These are phyloP conservation scores for Boletales sp. DNA, from an alignment of 768 basidiomycete genomes.

Conservation along the genomic window DNA sequence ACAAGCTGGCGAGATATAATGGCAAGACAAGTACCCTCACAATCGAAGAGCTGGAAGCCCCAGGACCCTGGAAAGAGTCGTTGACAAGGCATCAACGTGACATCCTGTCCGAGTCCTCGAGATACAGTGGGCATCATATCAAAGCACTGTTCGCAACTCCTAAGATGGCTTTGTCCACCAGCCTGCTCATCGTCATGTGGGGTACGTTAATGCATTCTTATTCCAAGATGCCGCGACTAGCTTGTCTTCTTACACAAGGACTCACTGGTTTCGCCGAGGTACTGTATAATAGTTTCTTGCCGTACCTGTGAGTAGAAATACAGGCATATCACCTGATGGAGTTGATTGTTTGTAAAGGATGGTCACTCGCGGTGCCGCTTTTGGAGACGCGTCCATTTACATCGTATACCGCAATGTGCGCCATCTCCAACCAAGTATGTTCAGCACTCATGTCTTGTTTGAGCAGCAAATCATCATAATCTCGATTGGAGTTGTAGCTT, in stretches of 20 bases:
- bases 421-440: neutral
- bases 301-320: slow-evolving; percentile 42
- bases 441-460: neutral
- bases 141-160: slow-evolving; percentile 59
- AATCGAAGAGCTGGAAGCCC: slow-evolving; percentile 34
- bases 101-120: slow-evolving; percentile 40
- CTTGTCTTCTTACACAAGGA: slow-evolving; percentile 34
- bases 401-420: slow-evolving; percentile 71
- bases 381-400: slow-evolving; percentile 67
- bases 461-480: slow-evolving; percentile 66
- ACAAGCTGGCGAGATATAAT: slow-evolving; percentile 14
- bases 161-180: slow-evolving; percentile 67
- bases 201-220: slow-evolving; percentile 28
- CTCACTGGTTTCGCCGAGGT: slow-evolving; percentile 77
- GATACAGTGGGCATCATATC: slow-evolving; percentile 43
- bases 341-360: slow-evolving; percentile 37
- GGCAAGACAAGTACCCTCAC: slow-evolving; percentile 7
- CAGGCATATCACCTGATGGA: neutral
- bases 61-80: slow-evolving; percentile 21
- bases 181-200: slow-evolving; percentile 47
- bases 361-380: slow-evolving; percentile 57
- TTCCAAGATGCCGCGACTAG: neutral
- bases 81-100: slow-evolving; percentile 13
- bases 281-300: slow-evolving; percentile 54
- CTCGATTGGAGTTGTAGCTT: slow-evolving; percentile 65